These are phyloP conservation scores for Rhynchospora breviuscula DNA, from an alignment of 176 grass and related monocot species.

Conservation along the genomic window DNA sequence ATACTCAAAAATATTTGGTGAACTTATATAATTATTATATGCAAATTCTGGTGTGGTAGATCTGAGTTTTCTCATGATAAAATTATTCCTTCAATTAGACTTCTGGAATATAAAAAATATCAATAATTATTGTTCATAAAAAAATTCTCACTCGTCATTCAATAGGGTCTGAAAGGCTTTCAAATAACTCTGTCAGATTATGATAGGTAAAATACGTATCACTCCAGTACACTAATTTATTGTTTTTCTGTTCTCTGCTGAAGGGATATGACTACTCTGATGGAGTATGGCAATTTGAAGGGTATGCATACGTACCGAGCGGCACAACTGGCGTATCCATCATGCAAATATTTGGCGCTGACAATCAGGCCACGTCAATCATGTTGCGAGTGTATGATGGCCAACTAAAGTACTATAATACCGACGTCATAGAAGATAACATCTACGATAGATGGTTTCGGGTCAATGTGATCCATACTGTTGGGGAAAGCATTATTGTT, in stretches of 20 bases:
- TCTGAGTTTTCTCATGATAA: too few species aligned
- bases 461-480: conserved; percentile 50
- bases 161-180: too few species aligned
- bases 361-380: conserved; percentile 20
- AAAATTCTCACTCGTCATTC: too few species aligned
- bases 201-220: too few species aligned
- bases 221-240: neutral
- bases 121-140: too few species aligned
- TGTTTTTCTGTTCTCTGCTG: neutral
- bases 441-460: conserved; percentile 41
- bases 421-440: conserved; percentile 15
- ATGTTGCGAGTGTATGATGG: conserved; percentile 48
- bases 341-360: conserved; percentile 43
- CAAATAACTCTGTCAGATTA: too few species aligned
- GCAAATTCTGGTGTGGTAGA: too few species aligned
- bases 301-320: conserved; percentile 23
- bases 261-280: conserved; percentile 33
- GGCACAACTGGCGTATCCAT: conserved; percentile 36
- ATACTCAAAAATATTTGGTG: too few species aligned
- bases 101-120: too few species aligned
- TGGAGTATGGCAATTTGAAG: conserved; percentile 57
- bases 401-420: conserved; percentile 30
- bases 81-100: too few species aligned
- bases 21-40: too few species aligned
- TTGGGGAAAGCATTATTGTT: conserved; percentile 11